phyloP scores from a whole-genome alignment of 73 alveolate genomes.

The Paramecium caudatum region DNA sequence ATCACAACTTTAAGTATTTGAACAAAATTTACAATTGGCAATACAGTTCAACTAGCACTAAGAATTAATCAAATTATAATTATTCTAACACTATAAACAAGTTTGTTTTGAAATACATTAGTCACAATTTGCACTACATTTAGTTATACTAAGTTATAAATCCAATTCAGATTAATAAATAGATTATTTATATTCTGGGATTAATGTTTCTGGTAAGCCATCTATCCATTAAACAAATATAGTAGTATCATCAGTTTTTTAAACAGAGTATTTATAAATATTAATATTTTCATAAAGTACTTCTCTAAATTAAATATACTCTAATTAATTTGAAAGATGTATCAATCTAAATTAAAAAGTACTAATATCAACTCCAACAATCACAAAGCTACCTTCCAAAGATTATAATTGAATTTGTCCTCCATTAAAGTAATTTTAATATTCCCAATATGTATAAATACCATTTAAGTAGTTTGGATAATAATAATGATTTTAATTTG shows the following conservation, averaged over 20 bases:
- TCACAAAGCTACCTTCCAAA: neutral
- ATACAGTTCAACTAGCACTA: neutral
- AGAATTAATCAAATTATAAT: neutral
- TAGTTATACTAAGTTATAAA: neutral
- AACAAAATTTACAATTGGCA: neutral
- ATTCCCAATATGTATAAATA: neutral
- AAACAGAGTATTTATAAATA: neutral
- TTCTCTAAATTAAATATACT: neutral
- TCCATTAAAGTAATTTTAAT: neutral
- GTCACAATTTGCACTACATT: slow-evolving; percentile 5
- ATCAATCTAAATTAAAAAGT: neutral
- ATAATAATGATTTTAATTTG: neutral
- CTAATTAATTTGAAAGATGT: neutral
- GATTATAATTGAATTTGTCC: neutral
- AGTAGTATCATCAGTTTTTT: neutral
- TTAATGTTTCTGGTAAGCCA: neutral
- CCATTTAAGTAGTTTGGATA: neutral
- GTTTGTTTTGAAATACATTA: neutral
- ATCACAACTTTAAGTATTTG: neutral
- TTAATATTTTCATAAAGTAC: neutral
- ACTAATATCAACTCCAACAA: neutral
- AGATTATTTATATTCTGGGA: neutral
- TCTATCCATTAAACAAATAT: slow-evolving; percentile 15
- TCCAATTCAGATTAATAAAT: neutral
- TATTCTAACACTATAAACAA: neutral